phyloP scores from a whole-genome alignment of 139 green algal genomes.

The Asterochloris erici region DNA sequence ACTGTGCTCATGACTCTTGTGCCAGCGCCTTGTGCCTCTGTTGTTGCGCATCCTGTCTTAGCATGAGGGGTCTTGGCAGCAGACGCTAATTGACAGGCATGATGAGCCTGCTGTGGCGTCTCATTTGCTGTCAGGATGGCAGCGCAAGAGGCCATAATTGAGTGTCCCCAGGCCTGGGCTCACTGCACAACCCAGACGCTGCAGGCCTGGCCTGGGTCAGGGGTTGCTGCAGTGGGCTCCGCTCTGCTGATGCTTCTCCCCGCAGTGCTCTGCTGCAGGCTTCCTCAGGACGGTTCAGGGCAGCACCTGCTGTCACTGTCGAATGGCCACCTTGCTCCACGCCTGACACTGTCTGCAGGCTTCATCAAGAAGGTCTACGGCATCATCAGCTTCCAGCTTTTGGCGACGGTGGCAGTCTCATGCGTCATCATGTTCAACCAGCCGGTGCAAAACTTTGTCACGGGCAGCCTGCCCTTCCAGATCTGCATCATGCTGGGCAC shows the following conservation, averaged over 20 bases:
- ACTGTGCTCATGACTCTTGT: not conserved
- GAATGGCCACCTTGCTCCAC: not conserved
- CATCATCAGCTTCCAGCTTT: conserved; percentile 50
- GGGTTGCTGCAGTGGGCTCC: not conserved
- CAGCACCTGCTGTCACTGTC: not conserved
- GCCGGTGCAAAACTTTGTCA: conserved; percentile 30
- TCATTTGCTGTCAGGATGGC: too few relatives aligned
- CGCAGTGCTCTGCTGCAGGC: not conserved
- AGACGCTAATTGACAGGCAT: too few relatives aligned
- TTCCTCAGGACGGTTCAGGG: not conserved
- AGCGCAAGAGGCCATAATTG: too few relatives aligned
- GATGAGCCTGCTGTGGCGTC: too few relatives aligned
- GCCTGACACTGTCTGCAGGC: not conserved
- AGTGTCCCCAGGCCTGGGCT: too few relatives aligned
- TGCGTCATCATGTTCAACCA: conserved; percentile 32
- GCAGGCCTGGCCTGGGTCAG: not conserved
- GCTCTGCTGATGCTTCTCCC: not conserved
- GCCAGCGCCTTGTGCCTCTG: not conserved
- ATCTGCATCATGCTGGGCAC: conserved; percentile 26
- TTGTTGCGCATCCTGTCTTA: not conserved
- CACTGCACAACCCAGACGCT: too few relatives aligned
- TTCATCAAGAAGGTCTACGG: conserved; percentile 50
- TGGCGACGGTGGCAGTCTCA: conserved; percentile 40
- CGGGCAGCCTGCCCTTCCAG: conserved; percentile 18
- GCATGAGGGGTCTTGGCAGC: too few relatives aligned